Percentiles rank a stretch among this genome's conserved stretches.
phyloP scores from a whole-genome alignment of 768 basidiomycete species.

The Russula griseocarnosa region DNA sequence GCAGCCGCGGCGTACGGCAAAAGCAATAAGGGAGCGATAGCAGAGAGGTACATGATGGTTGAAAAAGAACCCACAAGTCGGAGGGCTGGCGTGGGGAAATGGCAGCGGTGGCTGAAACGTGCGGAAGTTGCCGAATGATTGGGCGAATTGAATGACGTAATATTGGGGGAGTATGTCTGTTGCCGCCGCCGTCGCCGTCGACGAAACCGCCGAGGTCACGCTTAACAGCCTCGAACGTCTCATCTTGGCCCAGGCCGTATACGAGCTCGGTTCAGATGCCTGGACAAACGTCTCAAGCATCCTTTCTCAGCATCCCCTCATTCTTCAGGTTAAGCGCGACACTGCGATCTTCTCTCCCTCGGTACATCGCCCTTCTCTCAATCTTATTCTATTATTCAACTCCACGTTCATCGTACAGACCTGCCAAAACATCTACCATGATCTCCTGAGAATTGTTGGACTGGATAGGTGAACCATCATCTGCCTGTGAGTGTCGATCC shows the following conservation, averaged over 20 bases:
- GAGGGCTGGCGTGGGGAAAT: neutral
- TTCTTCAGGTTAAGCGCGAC: constrained; percentile 45
- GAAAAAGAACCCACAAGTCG: constrained; percentile 11
- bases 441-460: constrained; percentile 7
- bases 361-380: constrained; percentile 43
- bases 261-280: constrained; percentile 66
- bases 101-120: neutral
- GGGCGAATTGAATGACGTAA: constrained; percentile 16
- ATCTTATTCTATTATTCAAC: constrained; percentile 8
- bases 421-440: constrained; percentile 11
- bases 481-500: neutral
- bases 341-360: constrained; percentile 59
- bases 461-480: constrained; percentile 10
- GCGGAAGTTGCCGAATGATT: constrained; percentile 15
- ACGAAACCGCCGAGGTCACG: neutral
- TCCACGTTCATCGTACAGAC: neutral
- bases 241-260: constrained; percentile 80
- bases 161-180: neutral
- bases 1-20: constrained; percentile 48
- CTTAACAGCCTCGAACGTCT: constrained; percentile 60
- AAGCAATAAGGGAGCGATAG: constrained; percentile 41
- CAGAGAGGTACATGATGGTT: constrained; percentile 43
- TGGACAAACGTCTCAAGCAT: constrained; percentile 67
- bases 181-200: neutral
- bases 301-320: constrained; percentile 66